phyloP scores from a whole-genome alignment of 2,329 filamentous ascomycete species.

The Dactylellina haptotyla region DNA sequence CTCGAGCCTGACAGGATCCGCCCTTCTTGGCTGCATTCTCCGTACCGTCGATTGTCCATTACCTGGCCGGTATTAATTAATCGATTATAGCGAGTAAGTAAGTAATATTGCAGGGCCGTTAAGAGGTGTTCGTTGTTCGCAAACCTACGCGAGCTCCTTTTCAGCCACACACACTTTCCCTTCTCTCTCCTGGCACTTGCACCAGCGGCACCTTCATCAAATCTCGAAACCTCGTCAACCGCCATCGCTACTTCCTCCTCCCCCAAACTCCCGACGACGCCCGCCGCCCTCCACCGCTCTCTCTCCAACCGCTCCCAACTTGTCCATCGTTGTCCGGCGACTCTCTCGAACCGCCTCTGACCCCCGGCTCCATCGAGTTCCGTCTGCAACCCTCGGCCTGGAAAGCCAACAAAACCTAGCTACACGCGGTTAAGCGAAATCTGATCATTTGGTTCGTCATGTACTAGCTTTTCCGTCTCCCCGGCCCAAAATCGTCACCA shows the following conservation, averaged over 20 bases:
- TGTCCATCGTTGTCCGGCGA: conserved; percentile 1
- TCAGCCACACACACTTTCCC: conserved; percentile 35
- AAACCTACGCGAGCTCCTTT: conserved; percentile 52
- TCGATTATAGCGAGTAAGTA: too few species aligned
- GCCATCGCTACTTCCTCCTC: conserved; percentile 22
- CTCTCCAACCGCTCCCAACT: neutral
- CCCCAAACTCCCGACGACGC: conserved; percentile 20
- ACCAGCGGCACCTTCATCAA: conserved; percentile 4
- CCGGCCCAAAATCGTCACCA: conserved; percentile 38
- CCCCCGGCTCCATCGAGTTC: conserved; percentile 13
- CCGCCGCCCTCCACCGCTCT: conserved; percentile 7
- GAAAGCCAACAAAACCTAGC: conserved; percentile 17
- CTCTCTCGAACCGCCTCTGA: neutral
- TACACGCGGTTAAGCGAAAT: conserved; percentile 52
- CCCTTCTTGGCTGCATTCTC: conserved; percentile 20
- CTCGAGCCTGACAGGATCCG: conserved; percentile 20
- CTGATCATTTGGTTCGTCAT: conserved; percentile 46
- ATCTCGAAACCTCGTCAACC: neutral
- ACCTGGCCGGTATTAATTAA: too few species aligned
- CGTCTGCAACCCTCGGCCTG: conserved; percentile 10
- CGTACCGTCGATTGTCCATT: too few species aligned
- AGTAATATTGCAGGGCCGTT: too few species aligned
- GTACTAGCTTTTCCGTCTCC: conserved; percentile 40
- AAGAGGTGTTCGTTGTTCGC: neutral
- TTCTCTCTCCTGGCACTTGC: conserved; percentile 16